phyloP scores from a whole-genome alignment of 2,329 filamentous ascomycete species.

The Penicillium oxalicum region DNA sequence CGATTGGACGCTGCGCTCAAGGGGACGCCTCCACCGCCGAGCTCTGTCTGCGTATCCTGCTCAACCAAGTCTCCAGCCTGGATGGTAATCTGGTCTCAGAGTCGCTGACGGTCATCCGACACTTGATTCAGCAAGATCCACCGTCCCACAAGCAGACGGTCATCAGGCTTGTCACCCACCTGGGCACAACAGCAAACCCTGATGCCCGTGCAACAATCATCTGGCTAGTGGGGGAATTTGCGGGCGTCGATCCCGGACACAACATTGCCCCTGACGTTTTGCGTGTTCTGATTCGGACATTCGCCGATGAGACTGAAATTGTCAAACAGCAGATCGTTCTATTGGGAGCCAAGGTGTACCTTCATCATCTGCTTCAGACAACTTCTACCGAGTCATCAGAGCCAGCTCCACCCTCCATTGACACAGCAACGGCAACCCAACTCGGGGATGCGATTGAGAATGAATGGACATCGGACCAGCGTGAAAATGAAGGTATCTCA shows the following conservation, averaged over 20 bases:
- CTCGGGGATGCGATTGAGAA: constrained; percentile 26
- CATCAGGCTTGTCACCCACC: constrained; percentile 78
- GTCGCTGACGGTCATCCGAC: constrained; percentile 87
- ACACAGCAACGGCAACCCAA: constrained; percentile 10
- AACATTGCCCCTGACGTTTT: constrained; percentile 92
- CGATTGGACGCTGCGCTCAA: constrained; percentile 90
- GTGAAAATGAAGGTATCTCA: constrained; percentile 20
- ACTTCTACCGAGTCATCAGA: constrained; percentile 26
- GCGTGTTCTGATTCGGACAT: constrained; percentile 78
- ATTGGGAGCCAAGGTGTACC: constrained; percentile 91
- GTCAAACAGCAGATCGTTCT: constrained; percentile 89
- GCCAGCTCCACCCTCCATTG: constrained; percentile 12
- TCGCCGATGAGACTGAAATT: constrained; percentile 73
- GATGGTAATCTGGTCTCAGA: constrained; percentile 87
- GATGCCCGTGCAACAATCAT: constrained; percentile 90
- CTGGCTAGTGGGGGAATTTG: constrained; percentile 94
- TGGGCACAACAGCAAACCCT: constrained; percentile 81
- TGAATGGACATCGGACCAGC: constrained; percentile 28
- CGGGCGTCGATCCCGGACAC: constrained; percentile 69
- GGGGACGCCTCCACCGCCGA: constrained; percentile 63
- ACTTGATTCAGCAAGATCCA: constrained; percentile 89
- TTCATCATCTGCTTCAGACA: constrained; percentile 67
- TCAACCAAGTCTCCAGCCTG: constrained; percentile 80
- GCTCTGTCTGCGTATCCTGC: constrained; percentile 73
- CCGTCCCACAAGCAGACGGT: constrained; percentile 76